Base-by-base conservation (phyloP, 2,329 filamentous ascomycete genomes). In the Diaporthe sp. region DNA sequence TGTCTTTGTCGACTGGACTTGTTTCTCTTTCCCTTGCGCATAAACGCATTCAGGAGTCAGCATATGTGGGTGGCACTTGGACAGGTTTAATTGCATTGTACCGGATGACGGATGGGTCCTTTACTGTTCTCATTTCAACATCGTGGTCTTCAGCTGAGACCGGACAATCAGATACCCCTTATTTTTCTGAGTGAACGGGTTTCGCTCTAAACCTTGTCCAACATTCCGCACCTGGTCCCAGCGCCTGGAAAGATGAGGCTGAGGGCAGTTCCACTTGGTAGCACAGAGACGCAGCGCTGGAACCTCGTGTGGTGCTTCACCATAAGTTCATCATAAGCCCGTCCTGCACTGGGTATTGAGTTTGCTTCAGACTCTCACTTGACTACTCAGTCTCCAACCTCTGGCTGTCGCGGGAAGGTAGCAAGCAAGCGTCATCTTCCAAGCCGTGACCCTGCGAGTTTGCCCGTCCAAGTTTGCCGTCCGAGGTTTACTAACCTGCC, bases 381-480 rank as follows among this genome's bases (percentile, higher is more conserved):
- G 9, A 13, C 9, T 30, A 2, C 22, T 7, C 25, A 32, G 22
- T 53, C 15, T 44, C 32, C 12, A 32, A 35, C 30, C 32, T 53
- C 39, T 58, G 32, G 19, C 13, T 61, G 22, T 22, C 32, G 50
- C 19, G 32, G 55, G 10, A 19, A 19, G 32, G 9, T 30, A 47
- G 65, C 50, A 70, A 66, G 39, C 56, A 58, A n/a, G 27, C 32
- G 13, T 63, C 47, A 66, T 10, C 22, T 39, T 25, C 12, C 58
- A 44, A 13, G 25, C 32, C 27, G 19, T 22, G 3, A 25, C 8
- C 22, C 4, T 22, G 12, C 35, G 30, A 59, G 65, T 73, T 73
- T 75, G 73, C 58, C 50, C n/a, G n/a, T 42, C 17, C 3, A 61
- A 68, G 73, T 75, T 75, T 75, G 73, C 51, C 66, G 30, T 75